Conservation (phyloP, 768 basidiomycete genomes). For the Lactarius indigo region DNA sequence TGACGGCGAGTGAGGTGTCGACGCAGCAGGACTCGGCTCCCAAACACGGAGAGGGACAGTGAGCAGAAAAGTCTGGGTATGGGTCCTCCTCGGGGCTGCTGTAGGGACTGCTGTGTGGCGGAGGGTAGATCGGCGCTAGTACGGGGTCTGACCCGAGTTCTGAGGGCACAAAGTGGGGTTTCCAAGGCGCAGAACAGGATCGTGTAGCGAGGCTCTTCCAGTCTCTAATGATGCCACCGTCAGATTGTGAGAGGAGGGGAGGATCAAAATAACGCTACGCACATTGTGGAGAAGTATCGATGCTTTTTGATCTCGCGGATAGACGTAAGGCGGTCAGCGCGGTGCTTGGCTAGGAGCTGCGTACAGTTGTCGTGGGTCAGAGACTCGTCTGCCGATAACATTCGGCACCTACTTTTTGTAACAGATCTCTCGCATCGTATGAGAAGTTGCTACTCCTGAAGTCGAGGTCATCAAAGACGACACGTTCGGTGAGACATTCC, state of each 20-base stretch:
- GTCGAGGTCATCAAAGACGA: background rate
- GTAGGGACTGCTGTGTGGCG: background rate
- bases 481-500: background rate
- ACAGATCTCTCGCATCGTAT: slow-evolving; percentile 3
- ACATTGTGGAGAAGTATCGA: slow-evolving; percentile 7
- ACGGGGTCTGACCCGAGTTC: background rate
- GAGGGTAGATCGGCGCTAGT: background rate
- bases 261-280: background rate
- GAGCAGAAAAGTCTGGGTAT: background rate
- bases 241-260: background rate
- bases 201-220: background rate
- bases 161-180: background rate
- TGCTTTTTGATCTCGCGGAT: slow-evolving; percentile 9
- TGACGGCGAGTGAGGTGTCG: background rate
- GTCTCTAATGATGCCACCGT: background rate
- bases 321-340: background rate
- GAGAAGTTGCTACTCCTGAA: slow-evolving; percentile 1
- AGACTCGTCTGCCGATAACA: background rate
- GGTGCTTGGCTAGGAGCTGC: slow-evolving; percentile 2
- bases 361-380: background rate
- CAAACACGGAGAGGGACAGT: background rate
- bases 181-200: slow-evolving; percentile 1
- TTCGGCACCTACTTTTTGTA: background rate
- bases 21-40: background rate
- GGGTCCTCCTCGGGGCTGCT: background rate